phyloP scores from a whole-genome alignment of 2,329 filamentous ascomycete species.

The Hypomyces rosellus region DNA sequence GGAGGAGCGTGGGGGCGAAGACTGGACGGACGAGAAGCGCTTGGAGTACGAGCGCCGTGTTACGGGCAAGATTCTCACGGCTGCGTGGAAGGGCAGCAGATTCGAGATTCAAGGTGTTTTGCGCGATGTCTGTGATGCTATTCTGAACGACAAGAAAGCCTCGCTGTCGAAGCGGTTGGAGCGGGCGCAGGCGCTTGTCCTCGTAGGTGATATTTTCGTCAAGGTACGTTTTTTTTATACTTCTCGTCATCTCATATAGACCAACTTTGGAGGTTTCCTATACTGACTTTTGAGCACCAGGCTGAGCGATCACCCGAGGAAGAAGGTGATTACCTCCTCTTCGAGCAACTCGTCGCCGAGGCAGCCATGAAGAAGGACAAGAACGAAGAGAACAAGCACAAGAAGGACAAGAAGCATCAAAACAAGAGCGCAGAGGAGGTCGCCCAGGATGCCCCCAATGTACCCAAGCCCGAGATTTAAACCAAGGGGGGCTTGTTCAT shows the following conservation, averaged over 20 bases:
- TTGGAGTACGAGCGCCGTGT: constrained; percentile 92
- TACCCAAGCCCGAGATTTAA: constrained; percentile 13
- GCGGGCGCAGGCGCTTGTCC: constrained; percentile 79
- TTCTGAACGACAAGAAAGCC: constrained; percentile 74
- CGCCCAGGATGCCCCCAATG: constrained; percentile 21
- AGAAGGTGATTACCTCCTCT: constrained; percentile 97
- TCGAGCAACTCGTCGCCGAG: constrained; percentile 95
- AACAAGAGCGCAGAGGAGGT: constrained; percentile 21
- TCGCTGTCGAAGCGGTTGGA: constrained; percentile 80
- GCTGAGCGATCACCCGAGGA: constrained; percentile 86
- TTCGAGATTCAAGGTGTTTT: constrained; percentile 97
- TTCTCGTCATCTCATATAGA: neutral
- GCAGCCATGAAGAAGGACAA: constrained; percentile 93
- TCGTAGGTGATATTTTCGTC: constrained; percentile 82
- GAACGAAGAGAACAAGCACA: constrained; percentile 64
- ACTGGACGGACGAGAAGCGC: constrained; percentile 97
- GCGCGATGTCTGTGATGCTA: constrained; percentile 85
- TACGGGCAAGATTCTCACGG: constrained; percentile 95
- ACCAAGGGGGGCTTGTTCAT: too few relatives aligned
- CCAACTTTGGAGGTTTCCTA: neutral
- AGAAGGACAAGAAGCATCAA: constrained; percentile 42
- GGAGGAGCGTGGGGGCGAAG: constrained; percentile 89
- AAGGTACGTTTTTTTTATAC: constrained; percentile 53
- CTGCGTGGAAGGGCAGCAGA: constrained; percentile 92
- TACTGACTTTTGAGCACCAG: constrained; percentile 38